phyloP scores from a whole-genome alignment of 2,329 filamentous ascomycete genomes.

The Iodosphaeria phyllophila region DNA sequence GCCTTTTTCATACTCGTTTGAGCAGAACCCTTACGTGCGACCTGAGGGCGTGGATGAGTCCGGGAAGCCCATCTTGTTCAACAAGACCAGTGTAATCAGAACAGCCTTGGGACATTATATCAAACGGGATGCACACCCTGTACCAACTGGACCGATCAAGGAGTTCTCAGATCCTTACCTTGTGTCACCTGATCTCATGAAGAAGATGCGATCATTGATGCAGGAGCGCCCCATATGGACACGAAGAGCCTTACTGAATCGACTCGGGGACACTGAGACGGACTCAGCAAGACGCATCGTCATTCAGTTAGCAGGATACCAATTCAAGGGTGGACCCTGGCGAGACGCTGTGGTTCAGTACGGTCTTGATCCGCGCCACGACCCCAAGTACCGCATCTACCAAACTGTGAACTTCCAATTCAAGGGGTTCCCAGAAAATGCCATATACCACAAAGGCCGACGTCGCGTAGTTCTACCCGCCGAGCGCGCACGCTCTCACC shows the following conservation, averaged over 20 bases:
- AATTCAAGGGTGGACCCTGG: constrained; percentile 86
- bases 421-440: constrained; percentile 20
- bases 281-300: constrained; percentile 51
- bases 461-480: constrained; percentile 18
- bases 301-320: constrained; percentile 72
- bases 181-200: constrained; percentile 44
- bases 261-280: constrained; percentile 32
- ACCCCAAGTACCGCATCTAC: constrained; percentile 61
- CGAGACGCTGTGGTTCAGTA: constrained; percentile 72
- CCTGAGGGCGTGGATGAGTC: constrained; percentile 35
- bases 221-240: constrained; percentile 71
- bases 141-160: constrained; percentile 38
- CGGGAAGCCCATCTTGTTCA: constrained; percentile 33
- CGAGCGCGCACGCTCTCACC: constrained; percentile 36
- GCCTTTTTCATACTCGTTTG: constrained; percentile 65
- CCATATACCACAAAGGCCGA: constrained; percentile 24
- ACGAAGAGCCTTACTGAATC: constrained; percentile 61
- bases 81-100: constrained; percentile 32
- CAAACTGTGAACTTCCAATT: constrained; percentile 82
- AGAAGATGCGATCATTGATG: constrained; percentile 45
- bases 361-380: constrained; percentile 66
- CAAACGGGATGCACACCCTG: constrained; percentile 41
- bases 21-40: constrained; percentile 66
- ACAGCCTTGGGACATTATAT: constrained; percentile 32
- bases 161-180: constrained; percentile 11